phyloP scores from a whole-genome alignment of 2,329 filamentous ascomycete species.

The Purpureocillium takamizusanense region DNA sequence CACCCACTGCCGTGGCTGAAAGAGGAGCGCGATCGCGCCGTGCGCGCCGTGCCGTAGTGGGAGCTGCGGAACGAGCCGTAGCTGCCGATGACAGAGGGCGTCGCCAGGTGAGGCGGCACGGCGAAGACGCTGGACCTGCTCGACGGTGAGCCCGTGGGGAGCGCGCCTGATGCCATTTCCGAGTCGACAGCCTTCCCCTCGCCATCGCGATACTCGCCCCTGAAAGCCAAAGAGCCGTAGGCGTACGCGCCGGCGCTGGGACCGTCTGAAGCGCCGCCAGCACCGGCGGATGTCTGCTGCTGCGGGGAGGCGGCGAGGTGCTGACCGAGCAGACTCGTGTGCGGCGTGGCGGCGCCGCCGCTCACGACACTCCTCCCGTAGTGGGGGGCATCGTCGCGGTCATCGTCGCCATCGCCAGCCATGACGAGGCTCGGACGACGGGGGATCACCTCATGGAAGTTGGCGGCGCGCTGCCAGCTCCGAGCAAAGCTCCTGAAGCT shows the following conservation, averaged over 20 bases:
- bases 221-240: slow-evolving; percentile 4
- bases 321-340: slow-evolving; percentile 40
- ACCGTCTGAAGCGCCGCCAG: neutral
- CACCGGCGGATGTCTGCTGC: no score
- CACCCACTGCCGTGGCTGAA: slow-evolving; percentile 30
- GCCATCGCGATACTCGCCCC: slow-evolving; percentile 28
- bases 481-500: slow-evolving; percentile 89
- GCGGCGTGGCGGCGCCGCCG: slow-evolving; percentile 17
- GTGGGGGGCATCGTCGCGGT: slow-evolving; percentile 21
- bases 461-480: slow-evolving; percentile 85
- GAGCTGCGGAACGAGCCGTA: slow-evolving; percentile 47
- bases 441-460: slow-evolving; percentile 80
- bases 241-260: slow-evolving; percentile 12
- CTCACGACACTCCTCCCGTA: slow-evolving; percentile 33
- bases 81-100: slow-evolving; percentile 62
- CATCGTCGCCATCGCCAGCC: slow-evolving; percentile 33
- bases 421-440: slow-evolving; percentile 67
- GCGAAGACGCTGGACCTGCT: slow-evolving; percentile 41
- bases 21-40: slow-evolving; percentile 30
- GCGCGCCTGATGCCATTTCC: slow-evolving; percentile 26
- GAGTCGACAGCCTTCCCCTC: slow-evolving; percentile 39
- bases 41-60: slow-evolving; percentile 43
- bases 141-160: slow-evolving; percentile 18
- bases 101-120: slow-evolving; percentile 51
- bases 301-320: slow-evolving; percentile 36